Evolutionary conservation across 2,329 filamentous ascomycete genomes (phyloP), one percentile per base, ranked within the genome.

Genomic region (Akanthomyces dipterigenus): DNA sequence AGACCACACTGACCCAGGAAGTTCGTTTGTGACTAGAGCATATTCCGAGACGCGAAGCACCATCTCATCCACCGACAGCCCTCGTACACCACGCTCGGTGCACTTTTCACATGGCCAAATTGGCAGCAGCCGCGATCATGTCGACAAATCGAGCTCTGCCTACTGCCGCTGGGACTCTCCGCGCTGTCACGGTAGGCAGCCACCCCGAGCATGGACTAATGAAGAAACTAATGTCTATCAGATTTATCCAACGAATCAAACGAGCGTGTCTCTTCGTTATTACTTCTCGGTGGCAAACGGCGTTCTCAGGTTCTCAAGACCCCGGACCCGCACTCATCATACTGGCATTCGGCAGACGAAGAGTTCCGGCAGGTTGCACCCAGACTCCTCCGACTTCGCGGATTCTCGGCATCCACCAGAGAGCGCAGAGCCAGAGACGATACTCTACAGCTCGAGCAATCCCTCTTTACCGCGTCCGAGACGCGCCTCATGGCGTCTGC

Each of bases 1-100:
- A 58, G 74, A 76, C 40, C 73, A 76, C 51, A 75, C 71, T 1
- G 69, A 73, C 38, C 62, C 65, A 3, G 67, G 65, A 2, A 62
- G 64, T 1, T 69, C 67, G 0, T 75, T 75, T 61, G 68, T 66
- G 3, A 65, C 66, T 26, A 70, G 65, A 59, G 66, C 63, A 9
- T 68, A 70, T 46, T 71, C 70, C 4, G 68, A 65, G 7, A 73
- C 73, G 1, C 58, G 69, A 46, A 73, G 72, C 60, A 73, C 73
- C 6, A 49, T 67, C 1, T 69, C 69, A 18, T 71, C 72, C 1
- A 63, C 63, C 1, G 62, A 60, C 20, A 61, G 65, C 4, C 67
- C 70, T 5, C 61, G 63, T 9, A 73, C 72, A 11, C 70, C 72
- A 0, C 65, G 64, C 2, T 69, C 70, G 16, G 59, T 61, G 11